Base-by-base conservation (phyloP, 2,329 filamentous ascomycete genomes). In the Rhynchosporium secalis region DNA sequence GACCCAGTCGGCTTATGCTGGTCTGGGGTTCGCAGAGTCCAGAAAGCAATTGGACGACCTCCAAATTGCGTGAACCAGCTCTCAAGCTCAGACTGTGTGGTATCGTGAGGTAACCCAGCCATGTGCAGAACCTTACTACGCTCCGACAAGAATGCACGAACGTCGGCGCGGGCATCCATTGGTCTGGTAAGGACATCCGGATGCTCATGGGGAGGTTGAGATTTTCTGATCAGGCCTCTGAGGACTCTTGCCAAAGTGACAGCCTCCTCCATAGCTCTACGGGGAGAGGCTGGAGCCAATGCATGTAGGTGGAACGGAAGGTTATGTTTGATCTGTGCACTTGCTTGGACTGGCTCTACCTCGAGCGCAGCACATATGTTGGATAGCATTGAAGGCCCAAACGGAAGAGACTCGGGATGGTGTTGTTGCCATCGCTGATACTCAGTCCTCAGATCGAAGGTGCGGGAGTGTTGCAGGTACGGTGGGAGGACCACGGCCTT, bases 11-110 rank as follows among this genome's bases (percentile, higher is more conserved):
- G 95, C 82, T 99, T 99, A 79, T 98, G 95, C 79, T 98, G 95
- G 78, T 99, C 95, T 3, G 95, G 95, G 13, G 95, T 99, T 66
- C 94, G 90, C 56, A 99, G 84, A 20, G 95, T 99, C 95, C 95
- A 99, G 79, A 99, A 99, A 26, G 95, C 95, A 78, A 99, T 99
- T 36, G 95, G 95, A 48, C 95, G 90, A 56, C 95, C 95, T 67
- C 95, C 95, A 75, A 96, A 99, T 77, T 99, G 95, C 36, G 95
- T 99, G 75, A 98, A 99, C 95, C 95, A 99, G 79, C 93, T 97
- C 80, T 99, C 95, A 29, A 99, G 84, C 79, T 99, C 95, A 3
- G 94, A 98, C 79, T 99, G 95, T 1, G 95, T 99, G 41, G 95
- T 99, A 72, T 99, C 95, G 75, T 99, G 95, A 49, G 95, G 95